These are phyloP conservation scores for Colletotrichum liaoningense DNA, from an alignment of 2,329 filamentous ascomycete genomes.

Conservation along the genomic window DNA sequence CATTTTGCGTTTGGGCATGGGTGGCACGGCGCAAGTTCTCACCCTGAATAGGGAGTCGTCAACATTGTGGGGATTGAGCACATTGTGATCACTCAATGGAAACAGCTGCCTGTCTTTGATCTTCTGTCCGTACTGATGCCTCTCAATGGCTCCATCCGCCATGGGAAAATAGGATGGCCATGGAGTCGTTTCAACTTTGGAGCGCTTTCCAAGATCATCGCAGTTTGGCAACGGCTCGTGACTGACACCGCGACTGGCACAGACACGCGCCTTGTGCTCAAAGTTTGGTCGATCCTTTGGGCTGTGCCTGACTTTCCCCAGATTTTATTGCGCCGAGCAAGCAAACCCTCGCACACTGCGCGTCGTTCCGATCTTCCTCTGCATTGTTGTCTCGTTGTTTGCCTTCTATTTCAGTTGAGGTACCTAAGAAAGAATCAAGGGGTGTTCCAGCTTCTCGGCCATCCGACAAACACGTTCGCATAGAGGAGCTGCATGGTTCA, in stretches of 20 bases:
- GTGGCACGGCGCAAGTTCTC: constrained; percentile 25
- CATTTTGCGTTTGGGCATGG: constrained; percentile 34
- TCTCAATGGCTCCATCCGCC: background rate
- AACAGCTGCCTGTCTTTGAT: constrained; percentile 1
- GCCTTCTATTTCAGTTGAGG: background rate
- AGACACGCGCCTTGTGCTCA: background rate
- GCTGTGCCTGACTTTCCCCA: constrained; percentile 14
- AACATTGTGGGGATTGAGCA: constrained; percentile 10
- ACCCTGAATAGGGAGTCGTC: background rate
- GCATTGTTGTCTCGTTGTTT: background rate
- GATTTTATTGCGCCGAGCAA: constrained; percentile 18
- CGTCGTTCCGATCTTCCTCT: background rate
- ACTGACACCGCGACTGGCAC: background rate
- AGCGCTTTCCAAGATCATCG: background rate
- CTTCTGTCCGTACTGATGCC: background rate
- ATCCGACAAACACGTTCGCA: background rate
- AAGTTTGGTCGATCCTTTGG: constrained; percentile 3
- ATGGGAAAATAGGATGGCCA: constrained; percentile 1
- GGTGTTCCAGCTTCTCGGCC: background rate
- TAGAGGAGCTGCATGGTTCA: background rate
- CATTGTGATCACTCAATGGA: constrained; percentile 16
- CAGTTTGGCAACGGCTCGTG: background rate
- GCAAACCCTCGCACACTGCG: background rate
- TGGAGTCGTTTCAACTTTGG: background rate
- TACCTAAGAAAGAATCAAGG: background rate